phyloP scores from a whole-genome alignment of 1,139 yeast species.

The Candida sanyaensis region DNA sequence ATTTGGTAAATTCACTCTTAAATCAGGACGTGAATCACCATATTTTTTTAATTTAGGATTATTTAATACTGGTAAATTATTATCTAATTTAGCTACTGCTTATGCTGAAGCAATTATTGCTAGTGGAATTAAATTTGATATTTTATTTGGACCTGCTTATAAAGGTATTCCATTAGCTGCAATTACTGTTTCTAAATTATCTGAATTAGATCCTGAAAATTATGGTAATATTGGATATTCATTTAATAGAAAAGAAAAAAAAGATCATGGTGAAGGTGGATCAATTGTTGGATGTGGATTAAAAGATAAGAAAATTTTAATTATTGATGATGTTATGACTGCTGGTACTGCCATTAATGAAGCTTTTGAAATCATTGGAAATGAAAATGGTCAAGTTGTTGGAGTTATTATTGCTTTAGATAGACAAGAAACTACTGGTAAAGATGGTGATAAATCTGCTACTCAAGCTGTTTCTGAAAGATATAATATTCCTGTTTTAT shows the following conservation, averaged over 20 bases:
- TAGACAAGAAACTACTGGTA: conserved; percentile 83
- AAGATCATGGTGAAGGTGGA: conserved; percentile 99
- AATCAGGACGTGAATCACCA: conserved; percentile 93
- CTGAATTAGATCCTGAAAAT: conserved; percentile 82
- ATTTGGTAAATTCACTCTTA: conserved; percentile 86
- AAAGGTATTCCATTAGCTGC: conserved; percentile 97
- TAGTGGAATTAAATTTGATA: conserved; percentile 81
- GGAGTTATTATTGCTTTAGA: conserved; percentile 92
- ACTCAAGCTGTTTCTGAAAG: conserved; percentile 75
- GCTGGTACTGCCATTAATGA: conserved; percentile 98
- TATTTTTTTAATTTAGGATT: conserved; percentile 94
- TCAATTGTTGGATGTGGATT: conserved; percentile 83
- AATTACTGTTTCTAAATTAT: conserved; percentile 85
- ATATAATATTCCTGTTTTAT: conserved; percentile 78
- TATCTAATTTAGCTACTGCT: conserved; percentile 79
- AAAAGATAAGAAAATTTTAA: conserved; percentile 69
- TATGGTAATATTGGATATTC: conserved; percentile 68
- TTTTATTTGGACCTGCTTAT: conserved; percentile 96
- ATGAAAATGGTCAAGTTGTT: conserved; percentile 70
- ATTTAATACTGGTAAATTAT: conserved; percentile 76
- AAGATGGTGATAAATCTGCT: conserved; percentile 69
- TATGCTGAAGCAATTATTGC: conserved; percentile 87
- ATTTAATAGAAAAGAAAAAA: conserved; percentile 87
- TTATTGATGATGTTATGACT: conserved; percentile 96
- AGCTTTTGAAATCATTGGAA: conserved; percentile 78